Evolutionary conservation across 805 yeast species (phyloP).

Genomic region (Schwanniomyces vanrijiae): DNA sequence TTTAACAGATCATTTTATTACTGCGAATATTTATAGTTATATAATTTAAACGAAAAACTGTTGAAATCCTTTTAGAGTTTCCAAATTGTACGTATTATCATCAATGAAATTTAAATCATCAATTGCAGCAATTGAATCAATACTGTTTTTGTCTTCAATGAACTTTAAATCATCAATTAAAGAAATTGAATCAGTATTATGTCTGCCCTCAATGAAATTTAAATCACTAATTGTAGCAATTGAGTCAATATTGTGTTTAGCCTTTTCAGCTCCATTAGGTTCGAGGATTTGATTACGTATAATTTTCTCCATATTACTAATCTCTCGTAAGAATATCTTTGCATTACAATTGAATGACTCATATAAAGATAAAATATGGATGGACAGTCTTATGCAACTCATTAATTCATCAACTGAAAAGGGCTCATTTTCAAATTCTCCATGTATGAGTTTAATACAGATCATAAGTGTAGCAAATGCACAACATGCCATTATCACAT

Average conservation of each 20-base stretch:
- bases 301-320: constrained; percentile 8
- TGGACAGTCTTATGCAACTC: constrained; percentile 8
- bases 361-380: constrained; percentile 9
- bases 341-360: constrained; percentile 11
- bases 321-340: constrained; percentile 9
- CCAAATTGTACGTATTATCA: constrained; percentile 12
- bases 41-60: constrained; percentile 10
- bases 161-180: constrained; percentile 11
- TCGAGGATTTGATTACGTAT: constrained; percentile 1
- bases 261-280: not conserved
- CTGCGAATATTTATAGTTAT: not conserved
- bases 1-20: no score
- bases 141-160: not conserved
- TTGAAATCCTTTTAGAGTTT: constrained; percentile 17
- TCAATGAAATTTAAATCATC: constrained; percentile 12
- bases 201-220: constrained; percentile 12
- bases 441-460: constrained; percentile 5
- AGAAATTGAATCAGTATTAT: not conserved
- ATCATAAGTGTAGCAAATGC: constrained; percentile 11
- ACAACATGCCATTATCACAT: constrained; percentile 14
- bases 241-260: not conserved
- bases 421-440: constrained; percentile 10
- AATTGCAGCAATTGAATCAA: not conserved
- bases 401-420: constrained; percentile 9
- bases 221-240: constrained; percentile 6